Conservation (phyloP, 805 yeast species). For the Sungouiella thailandica region DNA sequence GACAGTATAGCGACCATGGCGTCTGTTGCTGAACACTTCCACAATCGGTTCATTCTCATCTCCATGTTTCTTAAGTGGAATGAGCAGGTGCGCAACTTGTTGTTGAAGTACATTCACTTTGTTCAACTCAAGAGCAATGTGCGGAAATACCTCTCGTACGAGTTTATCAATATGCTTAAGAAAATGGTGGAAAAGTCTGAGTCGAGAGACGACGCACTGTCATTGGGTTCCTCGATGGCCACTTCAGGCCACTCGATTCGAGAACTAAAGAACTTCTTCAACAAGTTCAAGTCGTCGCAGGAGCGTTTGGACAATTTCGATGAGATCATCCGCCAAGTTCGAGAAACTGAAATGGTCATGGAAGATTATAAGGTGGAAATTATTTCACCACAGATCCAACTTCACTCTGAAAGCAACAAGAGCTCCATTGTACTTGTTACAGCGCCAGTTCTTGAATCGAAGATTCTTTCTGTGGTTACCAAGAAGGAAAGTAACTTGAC, state of each 20-base stretch:
- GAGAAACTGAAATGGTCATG: slow-evolving; percentile 24
- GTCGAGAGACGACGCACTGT: slow-evolving; percentile 35
- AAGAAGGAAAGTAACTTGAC: slow-evolving; percentile 27
- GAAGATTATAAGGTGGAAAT: slow-evolving; percentile 37
- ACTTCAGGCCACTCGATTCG: neutral
- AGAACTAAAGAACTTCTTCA: slow-evolving; percentile 1
- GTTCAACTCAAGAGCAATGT: slow-evolving; percentile 25
- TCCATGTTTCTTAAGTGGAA: slow-evolving; percentile 42
- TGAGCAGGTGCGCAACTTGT: slow-evolving; percentile 26
- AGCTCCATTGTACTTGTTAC: slow-evolving; percentile 64
- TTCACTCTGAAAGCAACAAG: slow-evolving; percentile 33
- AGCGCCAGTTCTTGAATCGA: slow-evolving; percentile 65
- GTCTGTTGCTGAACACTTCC: slow-evolving; percentile 17
- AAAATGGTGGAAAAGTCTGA: slow-evolving; percentile 22
- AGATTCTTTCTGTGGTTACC: slow-evolving; percentile 61
- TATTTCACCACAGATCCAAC: slow-evolving; percentile 40
- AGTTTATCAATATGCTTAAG: slow-evolving; percentile 29
- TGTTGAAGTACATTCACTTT: slow-evolving; percentile 34
- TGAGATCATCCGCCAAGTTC: slow-evolving; percentile 20
- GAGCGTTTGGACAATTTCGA: slow-evolving; percentile 30
- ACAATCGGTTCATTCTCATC: slow-evolving; percentile 34
- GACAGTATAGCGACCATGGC: slow-evolving; percentile 4
- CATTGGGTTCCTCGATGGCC: slow-evolving; percentile 4
- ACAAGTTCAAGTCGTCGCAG: slow-evolving; percentile 8
- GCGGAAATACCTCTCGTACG: slow-evolving; percentile 29